Evolutionary conservation across 2,329 filamentous ascomycete genomes (phyloP).

Genomic region (Talaromyces pinophilus): DNA sequence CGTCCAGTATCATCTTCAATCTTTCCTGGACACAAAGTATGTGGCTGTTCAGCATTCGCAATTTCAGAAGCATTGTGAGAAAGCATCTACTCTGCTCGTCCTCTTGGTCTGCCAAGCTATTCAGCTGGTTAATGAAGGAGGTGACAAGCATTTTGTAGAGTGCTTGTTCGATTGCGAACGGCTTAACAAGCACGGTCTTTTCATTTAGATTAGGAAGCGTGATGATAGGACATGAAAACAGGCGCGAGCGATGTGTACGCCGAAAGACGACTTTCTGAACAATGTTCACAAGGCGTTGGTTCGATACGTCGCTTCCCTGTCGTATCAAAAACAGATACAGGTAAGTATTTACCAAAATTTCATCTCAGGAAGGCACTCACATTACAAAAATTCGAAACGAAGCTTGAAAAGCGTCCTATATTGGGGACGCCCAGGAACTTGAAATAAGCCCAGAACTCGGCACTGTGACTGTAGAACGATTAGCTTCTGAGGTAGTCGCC

Average conservation of each 20-base stretch:
- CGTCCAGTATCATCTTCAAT: slow-evolving; percentile 10
- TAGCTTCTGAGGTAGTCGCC: slow-evolving; percentile 26
- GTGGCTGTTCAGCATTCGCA: slow-evolving; percentile 22
- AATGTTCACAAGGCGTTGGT: slow-evolving; percentile 32
- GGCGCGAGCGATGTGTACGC: slow-evolving; percentile 55
- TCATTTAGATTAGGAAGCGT: slow-evolving; percentile 55
- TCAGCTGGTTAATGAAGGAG: slow-evolving; percentile 9
- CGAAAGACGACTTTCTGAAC: slow-evolving; percentile 53
- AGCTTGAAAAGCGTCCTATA: slow-evolving; percentile 29
- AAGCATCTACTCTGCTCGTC: slow-evolving; percentile 19
- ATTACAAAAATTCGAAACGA: slow-evolving; percentile 32
- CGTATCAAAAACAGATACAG: not conserved
- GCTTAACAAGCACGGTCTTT: slow-evolving; percentile 46
- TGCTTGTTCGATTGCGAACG: slow-evolving; percentile 4
- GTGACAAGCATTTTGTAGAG: slow-evolving; percentile 17
- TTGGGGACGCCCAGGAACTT: slow-evolving; percentile 39
- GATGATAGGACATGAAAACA: slow-evolving; percentile 58
- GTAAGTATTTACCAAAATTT: not conserved
- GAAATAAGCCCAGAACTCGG: slow-evolving; percentile 45
- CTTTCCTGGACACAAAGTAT: slow-evolving; percentile 14
- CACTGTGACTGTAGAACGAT: slow-evolving; percentile 30
- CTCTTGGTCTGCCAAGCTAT: not conserved
- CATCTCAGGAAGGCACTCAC: slow-evolving; percentile 19
- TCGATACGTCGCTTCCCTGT: slow-evolving; percentile 25
- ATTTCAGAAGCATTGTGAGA: slow-evolving; percentile 16